phyloP scores from a whole-genome alignment of 345 rosid genomes.

The Eucalyptus curtisii region DNA sequence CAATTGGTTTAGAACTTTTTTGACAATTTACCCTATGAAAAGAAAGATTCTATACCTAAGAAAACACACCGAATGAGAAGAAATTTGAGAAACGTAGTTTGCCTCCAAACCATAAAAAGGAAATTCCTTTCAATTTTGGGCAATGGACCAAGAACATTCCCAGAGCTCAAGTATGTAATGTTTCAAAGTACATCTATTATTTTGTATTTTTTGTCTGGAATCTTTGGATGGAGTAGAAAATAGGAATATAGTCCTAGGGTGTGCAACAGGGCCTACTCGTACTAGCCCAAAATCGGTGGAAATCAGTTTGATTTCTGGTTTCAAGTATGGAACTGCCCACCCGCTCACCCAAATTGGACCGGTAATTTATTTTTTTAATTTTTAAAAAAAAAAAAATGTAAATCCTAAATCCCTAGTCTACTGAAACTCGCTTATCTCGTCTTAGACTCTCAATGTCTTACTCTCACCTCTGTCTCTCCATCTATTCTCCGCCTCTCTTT shows the following conservation, averaged over 20 bases:
- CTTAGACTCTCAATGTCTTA: neutral
- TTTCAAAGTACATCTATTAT: neutral
- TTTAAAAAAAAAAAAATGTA: too few species aligned
- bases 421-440: neutral
- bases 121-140: neutral
- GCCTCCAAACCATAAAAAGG: neutral
- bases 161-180: neutral
- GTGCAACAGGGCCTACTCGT: too few species aligned
- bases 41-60: neutral
- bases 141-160: neutral
- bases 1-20: neutral
- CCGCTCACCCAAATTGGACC: too few species aligned
- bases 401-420: too few species aligned
- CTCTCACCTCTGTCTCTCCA: neutral
- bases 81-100: neutral
- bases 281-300: too few species aligned
- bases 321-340: too few species aligned
- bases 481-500: neutral
- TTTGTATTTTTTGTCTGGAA: neutral
- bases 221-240: neutral
- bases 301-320: too few species aligned
- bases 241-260: neutral
- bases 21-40: neutral
- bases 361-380: too few species aligned
- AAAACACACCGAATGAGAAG: neutral